Conservation (phyloP, 305 asterid genomes). For the Fraxinus velutina region DNA sequence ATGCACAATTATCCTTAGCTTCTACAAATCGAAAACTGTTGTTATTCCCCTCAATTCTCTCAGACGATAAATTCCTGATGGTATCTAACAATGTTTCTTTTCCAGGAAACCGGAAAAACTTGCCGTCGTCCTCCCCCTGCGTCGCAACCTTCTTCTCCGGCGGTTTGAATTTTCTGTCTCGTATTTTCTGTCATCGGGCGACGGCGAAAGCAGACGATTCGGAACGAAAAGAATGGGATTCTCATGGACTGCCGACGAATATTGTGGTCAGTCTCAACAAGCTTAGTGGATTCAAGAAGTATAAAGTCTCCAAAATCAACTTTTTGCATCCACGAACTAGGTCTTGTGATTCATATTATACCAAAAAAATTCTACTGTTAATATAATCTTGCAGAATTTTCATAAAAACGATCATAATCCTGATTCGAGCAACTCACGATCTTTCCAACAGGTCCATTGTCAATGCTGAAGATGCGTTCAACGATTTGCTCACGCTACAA, state of each 20-base stretch:
- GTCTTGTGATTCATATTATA: neutral
- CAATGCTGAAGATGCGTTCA: constrained; percentile 76
- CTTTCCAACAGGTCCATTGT: constrained; percentile 31
- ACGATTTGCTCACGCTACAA: constrained; percentile 79
- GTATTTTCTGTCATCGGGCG: constrained; percentile 48
- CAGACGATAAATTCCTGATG: neutral
- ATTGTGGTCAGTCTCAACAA: constrained; percentile 64
- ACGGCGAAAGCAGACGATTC: constrained; percentile 71
- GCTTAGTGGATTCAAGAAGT: constrained; percentile 82
- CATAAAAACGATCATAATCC: neutral
- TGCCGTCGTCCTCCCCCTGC: constrained; percentile 36
- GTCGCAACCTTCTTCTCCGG: neutral
- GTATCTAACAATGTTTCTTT: neutral
- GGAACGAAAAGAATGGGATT: constrained; percentile 67
- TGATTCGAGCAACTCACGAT: neutral
- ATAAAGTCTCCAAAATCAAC: constrained; percentile 49
- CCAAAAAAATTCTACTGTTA: neutral
- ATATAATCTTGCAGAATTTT: neutral
- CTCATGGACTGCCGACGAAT: constrained; percentile 85
- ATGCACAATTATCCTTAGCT: too few species aligned
- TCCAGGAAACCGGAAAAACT: neutral
- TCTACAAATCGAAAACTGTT: too few species aligned
- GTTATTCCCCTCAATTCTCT: neutral
- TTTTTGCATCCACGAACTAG: neutral
- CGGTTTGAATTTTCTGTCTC: constrained; percentile 43